Percentiles rank a stretch among this genome's conserved stretches.
Evolutionary conservation across 441 rosid genomes (phyloP).

Genomic region (Euphorbia celastroides): DNA sequence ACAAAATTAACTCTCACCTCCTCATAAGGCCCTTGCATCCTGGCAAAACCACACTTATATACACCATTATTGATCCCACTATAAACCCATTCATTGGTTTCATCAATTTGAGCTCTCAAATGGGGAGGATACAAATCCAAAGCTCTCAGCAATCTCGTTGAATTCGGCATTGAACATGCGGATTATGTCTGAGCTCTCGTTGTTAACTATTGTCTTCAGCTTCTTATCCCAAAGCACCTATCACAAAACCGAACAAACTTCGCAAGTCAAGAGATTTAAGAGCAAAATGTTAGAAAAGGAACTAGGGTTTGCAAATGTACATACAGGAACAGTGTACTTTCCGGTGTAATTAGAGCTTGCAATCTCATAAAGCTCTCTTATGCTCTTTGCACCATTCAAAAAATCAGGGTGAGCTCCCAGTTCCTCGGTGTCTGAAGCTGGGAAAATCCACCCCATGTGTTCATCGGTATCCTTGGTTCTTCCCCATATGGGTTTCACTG

Average conservation of each 20-base stretch:
- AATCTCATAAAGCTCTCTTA: constrained; percentile 71
- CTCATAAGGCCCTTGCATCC: constrained; percentile 73
- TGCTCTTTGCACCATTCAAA: constrained; percentile 61
- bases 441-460: constrained; percentile 92
- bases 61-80: constrained; percentile 72
- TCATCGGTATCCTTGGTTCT: constrained; percentile 79
- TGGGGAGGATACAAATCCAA: constrained; percentile 68
- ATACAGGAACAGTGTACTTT: constrained; percentile 83
- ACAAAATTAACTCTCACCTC: constrained; percentile 40
- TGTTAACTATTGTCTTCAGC: constrained; percentile 72
- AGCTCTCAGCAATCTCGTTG: constrained; percentile 58
- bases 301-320: constrained; percentile 20
- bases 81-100: constrained; percentile 73
- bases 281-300: constrained; percentile 2
- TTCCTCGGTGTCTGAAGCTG: constrained; percentile 52
- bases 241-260: constrained; percentile 14
- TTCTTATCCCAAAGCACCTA: constrained; percentile 95
- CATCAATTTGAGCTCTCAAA: constrained; percentile 47
- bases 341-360: constrained; percentile 66
- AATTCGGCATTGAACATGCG: constrained; percentile 79
- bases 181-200: constrained; percentile 78
- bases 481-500: constrained; percentile 80
- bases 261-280: constrained; percentile 5
- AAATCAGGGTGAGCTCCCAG: constrained; percentile 68
- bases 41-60: constrained; percentile 86